Base-by-base conservation (phyloP, 768 basidiomycete genomes). In the Mycena chlorophos region DNA sequence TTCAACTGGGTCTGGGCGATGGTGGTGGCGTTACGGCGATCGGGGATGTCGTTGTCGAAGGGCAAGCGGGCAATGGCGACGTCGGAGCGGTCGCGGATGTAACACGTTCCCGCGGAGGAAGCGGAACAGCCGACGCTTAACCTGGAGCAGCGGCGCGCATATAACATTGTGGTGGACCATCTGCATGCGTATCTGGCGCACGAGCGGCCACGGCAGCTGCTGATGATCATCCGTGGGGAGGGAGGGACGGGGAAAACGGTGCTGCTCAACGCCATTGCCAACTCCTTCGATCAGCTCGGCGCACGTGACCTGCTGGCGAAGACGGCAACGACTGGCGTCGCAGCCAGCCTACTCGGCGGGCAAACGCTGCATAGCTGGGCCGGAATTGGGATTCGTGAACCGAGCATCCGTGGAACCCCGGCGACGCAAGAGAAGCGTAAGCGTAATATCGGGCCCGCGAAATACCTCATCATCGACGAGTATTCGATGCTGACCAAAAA, bases 211-310 rank as follows among this genome's bases (percentile, higher is more conserved):
- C 26, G 40, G 6, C 75, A 70, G 39, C 62, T 81, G 2, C 55
- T 66, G 0, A 77, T 79, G 76, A 23, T 72, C 0, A 53, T 79
- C 0, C 58, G 66, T 1, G 79, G 79, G 1, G 67, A 74, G 50
- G 78, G 77, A 0, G 78, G 78, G 0, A 74, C 72, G 0, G 77
- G 80, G 0, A 80, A 81, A 54, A n/a, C n/a, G n/a, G n/a, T n/a
- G n/a, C n/a, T n/a, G n/a, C n/a, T n/a, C n/a, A n/a, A n/a, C n/a
- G n/a, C n/a, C n/a, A 75, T 76, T 0, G 65, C 57, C 3, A 49
- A 74, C 3, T 56, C 65, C 1, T 79, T 80, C 38, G 39, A 19
- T 1, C 12, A 17, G 2, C 40, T 39, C 14, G 58, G 60, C 0
- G 43, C 48, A 17, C 3, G 2, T 0, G 6, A 52, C 6, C 20